Percentiles rank a stretch among this genome's conserved stretches.
phyloP scores from a whole-genome alignment of 306 rosid genomes.

The Cucurbita moschata region DNA sequence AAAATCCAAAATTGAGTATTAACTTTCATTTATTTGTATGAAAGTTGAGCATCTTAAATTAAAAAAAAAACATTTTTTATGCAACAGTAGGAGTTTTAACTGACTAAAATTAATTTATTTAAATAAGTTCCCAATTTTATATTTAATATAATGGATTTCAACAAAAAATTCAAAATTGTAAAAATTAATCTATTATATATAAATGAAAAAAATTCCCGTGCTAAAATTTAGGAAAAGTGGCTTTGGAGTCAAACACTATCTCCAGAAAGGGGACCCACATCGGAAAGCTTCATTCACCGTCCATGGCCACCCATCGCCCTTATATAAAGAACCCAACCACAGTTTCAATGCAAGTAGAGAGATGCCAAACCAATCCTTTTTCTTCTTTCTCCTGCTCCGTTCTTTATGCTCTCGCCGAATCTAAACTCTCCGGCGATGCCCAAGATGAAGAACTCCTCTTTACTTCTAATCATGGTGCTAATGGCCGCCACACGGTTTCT shows the following conservation, averaged over 20 bases:
- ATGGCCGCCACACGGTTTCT: constrained; percentile 11
- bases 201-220: too few species aligned
- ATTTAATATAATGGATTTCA: too few species aligned
- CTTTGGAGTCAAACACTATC: background rate
- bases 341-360: constrained; percentile 12
- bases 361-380: constrained; percentile 31
- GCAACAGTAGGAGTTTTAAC: background rate
- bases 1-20: too few species aligned
- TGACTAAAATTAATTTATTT: too few species aligned
- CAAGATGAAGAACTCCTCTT: background rate
- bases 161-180: too few species aligned
- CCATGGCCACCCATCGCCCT: constrained; percentile 9
- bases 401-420: background rate
- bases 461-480: constrained; percentile 20
- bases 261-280: constrained; percentile 29
- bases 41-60: too few species aligned
- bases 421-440: background rate
- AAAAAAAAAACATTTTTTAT: too few species aligned
- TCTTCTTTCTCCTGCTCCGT: too few species aligned
- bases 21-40: too few species aligned
- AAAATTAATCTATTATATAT: too few species aligned
- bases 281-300: constrained; percentile 31
- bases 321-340: constrained; percentile 3
- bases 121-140: too few species aligned
- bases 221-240: background rate